These are phyloP conservation scores for Erythrophleum ivorense DNA, from an alignment of 331 rosid genomes.

Conservation along the genomic window DNA sequence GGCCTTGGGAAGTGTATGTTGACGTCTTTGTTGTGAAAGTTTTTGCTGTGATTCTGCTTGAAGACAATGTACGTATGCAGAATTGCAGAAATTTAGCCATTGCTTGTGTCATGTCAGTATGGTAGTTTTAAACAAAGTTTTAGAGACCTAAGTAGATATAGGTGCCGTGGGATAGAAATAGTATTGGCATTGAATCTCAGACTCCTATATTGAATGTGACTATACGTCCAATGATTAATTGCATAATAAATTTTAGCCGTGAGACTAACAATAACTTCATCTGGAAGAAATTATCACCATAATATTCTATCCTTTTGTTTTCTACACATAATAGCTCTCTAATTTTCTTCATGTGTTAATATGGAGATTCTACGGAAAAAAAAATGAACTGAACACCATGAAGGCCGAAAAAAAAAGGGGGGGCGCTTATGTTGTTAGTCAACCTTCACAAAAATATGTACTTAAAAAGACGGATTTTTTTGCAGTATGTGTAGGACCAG, in stretches of 20 bases:
- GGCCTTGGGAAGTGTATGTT: conserved; percentile 31
- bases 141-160: conserved; percentile 13
- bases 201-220: not conserved
- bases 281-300: conserved; percentile 8
- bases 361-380: not conserved
- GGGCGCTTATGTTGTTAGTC: not conserved
- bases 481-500: not conserved
- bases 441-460: not conserved
- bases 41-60: not conserved
- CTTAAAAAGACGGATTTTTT: not conserved
- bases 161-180: conserved; percentile 13
- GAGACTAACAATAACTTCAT: conserved; percentile 15
- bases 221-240: not conserved
- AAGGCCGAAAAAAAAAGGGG: not conserved
- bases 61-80: not conserved
- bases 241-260: not conserved
- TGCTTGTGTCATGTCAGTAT: conserved; percentile 16
- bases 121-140: conserved; percentile 23
- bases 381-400: not conserved
- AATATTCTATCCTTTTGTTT: conserved; percentile 6
- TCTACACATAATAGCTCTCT: not conserved
- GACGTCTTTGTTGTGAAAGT: conserved; percentile 18
- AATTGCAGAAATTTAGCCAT: conserved; percentile 19
- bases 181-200: not conserved
- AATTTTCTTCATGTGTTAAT: conserved; percentile 6